Evolutionary conservation across 306 rosid genomes (phyloP), one percentile per base, ranked within the genome.

Genomic region (Pyrus betulifolia): DNA sequence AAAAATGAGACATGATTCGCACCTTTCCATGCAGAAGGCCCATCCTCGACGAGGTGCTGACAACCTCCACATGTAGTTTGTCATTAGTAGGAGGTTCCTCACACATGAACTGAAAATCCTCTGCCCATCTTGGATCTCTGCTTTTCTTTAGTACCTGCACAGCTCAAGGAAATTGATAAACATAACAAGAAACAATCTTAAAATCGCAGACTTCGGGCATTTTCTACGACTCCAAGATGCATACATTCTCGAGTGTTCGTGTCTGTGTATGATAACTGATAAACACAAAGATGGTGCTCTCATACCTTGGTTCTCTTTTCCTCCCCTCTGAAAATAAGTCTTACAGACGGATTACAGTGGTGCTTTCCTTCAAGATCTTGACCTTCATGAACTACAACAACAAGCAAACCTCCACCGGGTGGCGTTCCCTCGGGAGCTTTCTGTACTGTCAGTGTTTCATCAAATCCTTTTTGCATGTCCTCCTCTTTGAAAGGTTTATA

Each of bases 101-200:
- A 75, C 89, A 79, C 84, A 58, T 71, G 80, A 89, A 91, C 40
- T 84, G 78, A 62, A 94, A 94, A 73, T 94, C 95, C 70, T 94
- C 97, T 40, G 84, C 97, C 98, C 98, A 94, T 65, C 96, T 87
- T 18, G 98, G 98, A 84, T 94, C 96, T 82, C 94, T 88, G 80
- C 76, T 91, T 84, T 90, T 94, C 78, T 90, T 94, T 71, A 94
- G 22, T 28, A 5, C 78, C 97, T 93, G 74, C 52, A 83, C 51
- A 22, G 46, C 52, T 66, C 58, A 69, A 57, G 23, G 51, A 60
- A 67, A 58, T 58, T 33, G 44, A 74, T 70, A 74, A 62, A 55
- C 83, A 51, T 31, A 60, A 15, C 4, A 66, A 33, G 45, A 22
- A 65, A 31, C 58, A 17, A 76, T 3, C 42, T 11, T 3, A 38